Base-by-base conservation (phyloP, 805 yeast species). In the Nakazawaea populi region DNA sequence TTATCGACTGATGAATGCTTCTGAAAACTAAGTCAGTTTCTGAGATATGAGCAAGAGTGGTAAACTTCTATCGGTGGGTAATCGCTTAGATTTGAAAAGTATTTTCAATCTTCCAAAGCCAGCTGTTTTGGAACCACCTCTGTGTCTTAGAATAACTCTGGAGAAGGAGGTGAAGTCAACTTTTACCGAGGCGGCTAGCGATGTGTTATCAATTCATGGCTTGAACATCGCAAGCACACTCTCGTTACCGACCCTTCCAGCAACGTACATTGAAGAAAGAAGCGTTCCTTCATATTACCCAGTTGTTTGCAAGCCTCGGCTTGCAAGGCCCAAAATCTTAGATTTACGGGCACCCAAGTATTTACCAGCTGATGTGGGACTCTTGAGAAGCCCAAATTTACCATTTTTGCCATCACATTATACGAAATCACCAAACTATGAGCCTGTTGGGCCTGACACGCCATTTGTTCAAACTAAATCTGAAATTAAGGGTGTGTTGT, bases 331-430 rank as follows among this genome's bases (percentile, higher is more conserved):
- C n/a, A 9, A n/a, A 9, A 9, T 18, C 8, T 6, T 35, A 28
- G 27, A 24, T 12, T 3, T 32, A 6, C n/a, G 37, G 1, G 14
- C 36, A 8, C 1, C 6, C 8, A n/a, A 36, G 6, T 42, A 44
- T 30, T 28, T 44, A 32, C 18, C 24, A 11, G 11, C 5, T 9
- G 41, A 50, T 39, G 3, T 42, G 9, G 30, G 12, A 7, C 6
- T 37, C 27, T 42, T 46, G 27, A 12, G 32, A 5, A 42, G 35
- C 14, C 32, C 35, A 4, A 29, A 27, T 9, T 45, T 49, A 4
- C 52, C 47, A 68, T 66, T 8, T 59, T 61, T 4, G 54, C 60
- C 50, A 40, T 55, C 32, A 57, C 54, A 12, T 47, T 65, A 18
- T 60, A 35, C 39, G 44, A 46, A 28, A 14, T 57, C 12, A 56